phyloP scores from a whole-genome alignment of 257 asterid species.

The Petunia secreta region DNA sequence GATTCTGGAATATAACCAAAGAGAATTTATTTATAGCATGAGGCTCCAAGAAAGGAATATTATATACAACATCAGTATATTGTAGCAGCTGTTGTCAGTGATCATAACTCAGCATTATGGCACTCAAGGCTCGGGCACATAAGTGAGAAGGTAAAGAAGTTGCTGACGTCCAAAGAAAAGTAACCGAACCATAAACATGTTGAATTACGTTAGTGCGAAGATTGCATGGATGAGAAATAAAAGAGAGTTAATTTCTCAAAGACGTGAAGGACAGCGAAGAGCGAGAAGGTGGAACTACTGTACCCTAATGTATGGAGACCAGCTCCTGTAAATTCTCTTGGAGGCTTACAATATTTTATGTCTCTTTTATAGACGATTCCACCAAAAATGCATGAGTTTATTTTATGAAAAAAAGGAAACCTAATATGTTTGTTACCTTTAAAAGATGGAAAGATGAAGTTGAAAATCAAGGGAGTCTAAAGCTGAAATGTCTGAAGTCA shows the following conservation, averaged over 20 bases:
- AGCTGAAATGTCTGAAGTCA: too few relatives aligned
- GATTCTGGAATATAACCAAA: neutral
- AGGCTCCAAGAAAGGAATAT: neutral
- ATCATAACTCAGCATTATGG: neutral
- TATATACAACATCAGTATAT: neutral
- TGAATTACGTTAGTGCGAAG: neutral
- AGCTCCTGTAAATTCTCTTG: neutral
- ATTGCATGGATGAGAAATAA: neutral
- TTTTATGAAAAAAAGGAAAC: neutral
- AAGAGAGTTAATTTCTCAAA: neutral
- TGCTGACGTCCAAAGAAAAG: neutral
- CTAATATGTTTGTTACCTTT: too few relatives aligned
- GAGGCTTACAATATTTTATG: neutral
- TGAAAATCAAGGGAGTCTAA: too few relatives aligned
- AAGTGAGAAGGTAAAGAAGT: slow-evolving; percentile 22
- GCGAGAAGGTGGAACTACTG: slow-evolving; percentile 13
- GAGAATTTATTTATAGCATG: neutral
- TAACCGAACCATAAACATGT: neutral
- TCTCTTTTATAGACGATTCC: neutral
- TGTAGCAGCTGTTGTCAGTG: neutral
- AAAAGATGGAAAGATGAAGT: too few relatives aligned
- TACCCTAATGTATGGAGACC: slow-evolving; percentile 25
- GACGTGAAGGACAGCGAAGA: neutral
- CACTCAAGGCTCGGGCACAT: neutral
- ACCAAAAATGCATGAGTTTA: neutral